phyloP scores from a whole-genome alignment of 345 rosid species.

The Excoecaria agallocha region DNA sequence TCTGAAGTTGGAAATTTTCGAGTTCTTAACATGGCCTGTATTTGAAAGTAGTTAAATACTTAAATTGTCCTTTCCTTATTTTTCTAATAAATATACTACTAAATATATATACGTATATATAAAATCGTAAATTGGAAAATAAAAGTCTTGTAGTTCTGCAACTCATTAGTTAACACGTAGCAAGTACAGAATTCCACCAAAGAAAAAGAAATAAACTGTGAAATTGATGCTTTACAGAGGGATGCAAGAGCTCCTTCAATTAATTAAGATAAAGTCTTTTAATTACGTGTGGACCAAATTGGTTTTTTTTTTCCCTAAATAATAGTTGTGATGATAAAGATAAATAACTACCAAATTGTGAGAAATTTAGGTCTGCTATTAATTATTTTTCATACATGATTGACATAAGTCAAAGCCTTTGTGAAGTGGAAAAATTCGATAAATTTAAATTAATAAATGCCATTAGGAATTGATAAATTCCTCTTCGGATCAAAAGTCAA shows the following conservation, averaged over 20 bases:
- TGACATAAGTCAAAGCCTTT: background rate
- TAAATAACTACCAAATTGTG: background rate
- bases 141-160: too few species aligned
- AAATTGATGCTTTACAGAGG: background rate
- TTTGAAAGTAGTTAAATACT: conserved; percentile 26
- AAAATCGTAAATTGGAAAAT: too few species aligned
- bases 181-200: background rate
- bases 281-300: conserved; percentile 6
- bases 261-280: background rate
- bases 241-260: background rate
- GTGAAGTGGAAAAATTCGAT: background rate
- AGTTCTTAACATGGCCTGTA: too few species aligned
- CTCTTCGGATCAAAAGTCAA: background rate
- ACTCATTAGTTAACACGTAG: too few species aligned
- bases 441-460: background rate
- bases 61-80: background rate
- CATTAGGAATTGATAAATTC: background rate
- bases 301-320: background rate
- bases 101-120: too few species aligned
- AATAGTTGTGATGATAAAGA: background rate
- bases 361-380: too few species aligned
- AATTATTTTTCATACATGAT: conserved; percentile 1
- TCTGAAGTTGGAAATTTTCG: conserved; percentile 12
- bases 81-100: too few species aligned
- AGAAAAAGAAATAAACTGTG: background rate